Percentiles rank a stretch among this genome's conserved stretches.
Evolutionary conservation across 1,139 yeast species (phyloP).

Genomic region (Sugiyamaella paludigena): DNA sequence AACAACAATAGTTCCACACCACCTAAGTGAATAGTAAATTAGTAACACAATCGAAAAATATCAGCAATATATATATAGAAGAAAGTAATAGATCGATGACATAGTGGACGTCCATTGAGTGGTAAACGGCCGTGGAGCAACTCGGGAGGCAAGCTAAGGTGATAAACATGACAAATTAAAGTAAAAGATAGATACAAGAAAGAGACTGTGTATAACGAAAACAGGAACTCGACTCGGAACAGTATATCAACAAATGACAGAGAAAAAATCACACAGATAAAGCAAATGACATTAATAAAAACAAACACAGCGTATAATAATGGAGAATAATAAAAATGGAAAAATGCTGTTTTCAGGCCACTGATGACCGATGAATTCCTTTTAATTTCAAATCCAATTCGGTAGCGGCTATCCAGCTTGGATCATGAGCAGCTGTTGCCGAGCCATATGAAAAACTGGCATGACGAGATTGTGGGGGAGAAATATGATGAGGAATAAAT

Average conservation of each 20-base stretch:
- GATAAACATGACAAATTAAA: not conserved
- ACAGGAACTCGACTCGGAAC: not conserved
- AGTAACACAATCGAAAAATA: not conserved
- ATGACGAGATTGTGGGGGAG: slow-evolving; percentile 20
- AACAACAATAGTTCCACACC: not conserved
- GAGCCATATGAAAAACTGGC: slow-evolving; percentile 14
- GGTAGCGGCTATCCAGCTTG: slow-evolving; percentile 14
- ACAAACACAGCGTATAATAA: not conserved
- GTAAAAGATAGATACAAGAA: not conserved
- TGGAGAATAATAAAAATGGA: not conserved
- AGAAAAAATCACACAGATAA: not conserved
- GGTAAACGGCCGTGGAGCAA: too few relatives aligned
- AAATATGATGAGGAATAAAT: slow-evolving; percentile 21
- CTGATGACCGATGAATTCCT: slow-evolving; percentile 8
- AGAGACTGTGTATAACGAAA: not conserved
- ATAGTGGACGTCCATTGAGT: too few relatives aligned
- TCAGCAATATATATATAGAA: not conserved
- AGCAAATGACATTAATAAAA: not conserved
- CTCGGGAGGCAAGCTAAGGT: not conserved
- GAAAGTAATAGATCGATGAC: too few relatives aligned
- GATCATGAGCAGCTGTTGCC: slow-evolving; percentile 16
- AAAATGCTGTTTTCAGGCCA: slow-evolving; percentile 3
- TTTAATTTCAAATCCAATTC: slow-evolving; percentile 14
- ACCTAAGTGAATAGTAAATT: not conserved
- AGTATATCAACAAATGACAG: not conserved